phyloP scores from a whole-genome alignment of 768 basidiomycete species.

The Xanthoconium stramineum region DNA sequence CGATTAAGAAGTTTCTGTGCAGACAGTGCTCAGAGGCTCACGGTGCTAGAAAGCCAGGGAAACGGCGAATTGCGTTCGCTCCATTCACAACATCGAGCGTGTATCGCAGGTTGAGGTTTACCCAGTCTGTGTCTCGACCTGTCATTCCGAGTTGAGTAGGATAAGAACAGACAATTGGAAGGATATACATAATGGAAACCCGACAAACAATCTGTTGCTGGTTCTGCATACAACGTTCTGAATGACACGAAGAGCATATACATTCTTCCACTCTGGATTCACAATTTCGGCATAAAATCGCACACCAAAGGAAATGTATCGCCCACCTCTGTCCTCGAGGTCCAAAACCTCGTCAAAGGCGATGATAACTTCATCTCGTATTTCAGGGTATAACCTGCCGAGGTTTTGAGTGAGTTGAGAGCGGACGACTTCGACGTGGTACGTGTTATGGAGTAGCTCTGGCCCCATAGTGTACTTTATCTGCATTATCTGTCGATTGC shows the following conservation, averaged over 20 bases:
- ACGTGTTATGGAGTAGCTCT: not conserved
- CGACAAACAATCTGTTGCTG: not conserved
- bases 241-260: not conserved
- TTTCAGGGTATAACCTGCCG: not conserved
- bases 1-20: not conserved
- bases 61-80: not conserved
- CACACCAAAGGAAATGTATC: too few relatives aligned
- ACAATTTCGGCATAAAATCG: not conserved
- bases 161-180: too few relatives aligned
- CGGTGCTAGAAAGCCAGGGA: not conserved
- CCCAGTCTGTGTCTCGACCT: not conserved
- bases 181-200: not conserved
- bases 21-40: not conserved
- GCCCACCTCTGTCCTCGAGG: not conserved
- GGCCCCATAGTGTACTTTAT: not conserved
- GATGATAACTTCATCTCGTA: not conserved
- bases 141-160: not conserved
- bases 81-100: not conserved
- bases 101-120: not conserved
- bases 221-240: not conserved
- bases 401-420: not conserved
- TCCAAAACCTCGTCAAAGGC: not conserved
- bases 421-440: not conserved
- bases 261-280: not conserved
- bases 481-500: not conserved